These are phyloP conservation scores for Yamadazyma triangularis DNA, from an alignment of 1,139 yeast species.

Conservation along the genomic window DNA sequence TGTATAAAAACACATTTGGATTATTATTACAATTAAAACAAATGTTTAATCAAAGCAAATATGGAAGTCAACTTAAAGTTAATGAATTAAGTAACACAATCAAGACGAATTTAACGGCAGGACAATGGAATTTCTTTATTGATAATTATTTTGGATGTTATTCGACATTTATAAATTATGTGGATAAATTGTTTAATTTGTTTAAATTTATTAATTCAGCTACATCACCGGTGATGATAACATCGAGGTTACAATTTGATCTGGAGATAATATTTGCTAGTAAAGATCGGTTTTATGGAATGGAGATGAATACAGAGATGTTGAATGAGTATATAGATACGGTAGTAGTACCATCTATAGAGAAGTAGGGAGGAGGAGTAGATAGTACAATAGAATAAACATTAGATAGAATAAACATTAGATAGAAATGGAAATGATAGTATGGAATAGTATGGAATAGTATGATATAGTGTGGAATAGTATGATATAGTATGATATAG, in stretches of 20 bases:
- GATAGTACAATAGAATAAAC: too few species aligned
- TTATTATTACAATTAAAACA: slow-evolving; percentile 9
- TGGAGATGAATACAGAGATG: slow-evolving; percentile 15
- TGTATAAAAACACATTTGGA: slow-evolving; percentile 7
- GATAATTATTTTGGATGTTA: slow-evolving; percentile 27
- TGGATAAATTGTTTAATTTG: slow-evolving; percentile 25
- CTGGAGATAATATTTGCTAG: slow-evolving; percentile 16
- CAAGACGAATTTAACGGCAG: slow-evolving; percentile 6
- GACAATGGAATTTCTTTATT: slow-evolving; percentile 15
- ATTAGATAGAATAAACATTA: too few species aligned
- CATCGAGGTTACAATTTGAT: slow-evolving; percentile 15
- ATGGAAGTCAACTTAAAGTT: slow-evolving; percentile 3
- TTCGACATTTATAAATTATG: slow-evolving; percentile 23
- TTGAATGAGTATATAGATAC: slow-evolving; percentile 23
- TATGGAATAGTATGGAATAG: too few species aligned
- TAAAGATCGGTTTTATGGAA: slow-evolving; percentile 19
- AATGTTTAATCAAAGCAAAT: slow-evolving; percentile 3
- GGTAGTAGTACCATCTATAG: slow-evolving; percentile 17
- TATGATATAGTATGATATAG: too few species aligned
- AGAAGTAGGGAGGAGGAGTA: too few species aligned
- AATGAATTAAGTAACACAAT: slow-evolving; percentile 8
- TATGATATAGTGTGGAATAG: too few species aligned
- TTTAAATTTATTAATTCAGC: slow-evolving; percentile 17
- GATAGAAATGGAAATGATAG: too few species aligned
- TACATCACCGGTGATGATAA: slow-evolving; percentile 13